Base-by-base conservation (phyloP, 306 rosid species). In the Cicer pinnatifidum region DNA sequence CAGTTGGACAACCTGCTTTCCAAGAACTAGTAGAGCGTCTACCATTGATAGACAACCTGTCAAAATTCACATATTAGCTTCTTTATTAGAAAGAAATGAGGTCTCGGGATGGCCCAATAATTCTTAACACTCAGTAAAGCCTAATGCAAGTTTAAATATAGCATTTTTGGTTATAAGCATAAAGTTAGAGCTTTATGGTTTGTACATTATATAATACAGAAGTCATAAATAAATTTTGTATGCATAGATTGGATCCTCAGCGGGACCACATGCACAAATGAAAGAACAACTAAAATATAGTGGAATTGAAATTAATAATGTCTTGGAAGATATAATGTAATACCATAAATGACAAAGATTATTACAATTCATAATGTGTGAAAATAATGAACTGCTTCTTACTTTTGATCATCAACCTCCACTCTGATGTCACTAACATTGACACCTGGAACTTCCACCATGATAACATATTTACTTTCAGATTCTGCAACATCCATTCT, bases 371-470 rank as follows among this genome's bases (percentile, higher is more conserved):
- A 35, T n/a, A 72, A 19, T 40, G 72, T 70, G 40, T 75, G 43
- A 15, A 54, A 43, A 56, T 10, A 52, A 64, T 19, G 75, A 37
- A 43, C 60, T 69, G 64, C 4, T 77, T 76, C 89, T 83, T 85
- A 92, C 97, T 82, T 92, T 51, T 82, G 86, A 47, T 92, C 89
- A 84, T 92, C 96, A 71, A 92, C 85, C 86, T 92, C 96, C 67
- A 92, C 97, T 80, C 89, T 86, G 46, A 89, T 86, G 80, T 89
- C 90, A 60, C 51, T 80, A 82, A 81, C 70, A 64, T 70, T 85
- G 43, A 89, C 90, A 6, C 97, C 97, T 0, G 97, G 96, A 78
- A 89, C 87, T 86, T 92, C 96, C 23, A 92, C 89, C 16, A 84
- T 86, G 57, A 92, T 61, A 28, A 86, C 88, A 81, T 77, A 92